Evolutionary conservation across 345 rosid species (phyloP), one percentile per base, ranked within the genome.

Genomic region (Trapa bicornis): DNA sequence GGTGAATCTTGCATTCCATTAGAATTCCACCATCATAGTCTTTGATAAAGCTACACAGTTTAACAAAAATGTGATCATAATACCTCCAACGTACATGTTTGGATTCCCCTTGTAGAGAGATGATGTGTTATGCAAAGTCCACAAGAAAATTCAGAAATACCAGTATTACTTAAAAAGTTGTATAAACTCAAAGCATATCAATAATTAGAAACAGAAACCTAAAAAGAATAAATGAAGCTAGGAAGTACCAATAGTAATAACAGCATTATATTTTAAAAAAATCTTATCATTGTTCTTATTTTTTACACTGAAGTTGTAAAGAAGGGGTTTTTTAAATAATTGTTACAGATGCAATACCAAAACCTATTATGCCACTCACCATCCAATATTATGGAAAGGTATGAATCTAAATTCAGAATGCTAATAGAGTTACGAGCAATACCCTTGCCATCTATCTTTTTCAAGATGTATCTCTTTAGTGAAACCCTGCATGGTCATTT

Each of bases 1-100:
- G 97, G 79, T 88, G 90, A 65, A 95, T 92, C 84, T 85, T 91
- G 82, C 98, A 95, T 76, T 95, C 99, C 98, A 95, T 95, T 39
- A 95, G 91, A 75, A 95, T 88, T 66, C 97, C 97, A 57, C 99
- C 99, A 77, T 91, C 99, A 85, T 91, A 95, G 71, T 95, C 99
- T 83, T 92, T 95, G 70, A 95, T 91, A 70, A 83, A 91, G 77
- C 98, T 91, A 72, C 56, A 75, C 65, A 48, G 38, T 36, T 65
- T 64, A 57, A 56, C 64, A 57, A 58, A 50, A 53, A 63, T 41
- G 17, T 62, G 42, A 67, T 13, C 7, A 13, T 41, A 14, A 39
- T 39, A 43, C 7, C 52, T 29, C 37, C 52, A 2, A 0, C 14
- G 15, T 16, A 11, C 53, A 9, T 13, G 16, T 58, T 58, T 32